Conservation (phyloP, 495 filamentous ascomycete genomes). For the Cudoniella acicularis region DNA sequence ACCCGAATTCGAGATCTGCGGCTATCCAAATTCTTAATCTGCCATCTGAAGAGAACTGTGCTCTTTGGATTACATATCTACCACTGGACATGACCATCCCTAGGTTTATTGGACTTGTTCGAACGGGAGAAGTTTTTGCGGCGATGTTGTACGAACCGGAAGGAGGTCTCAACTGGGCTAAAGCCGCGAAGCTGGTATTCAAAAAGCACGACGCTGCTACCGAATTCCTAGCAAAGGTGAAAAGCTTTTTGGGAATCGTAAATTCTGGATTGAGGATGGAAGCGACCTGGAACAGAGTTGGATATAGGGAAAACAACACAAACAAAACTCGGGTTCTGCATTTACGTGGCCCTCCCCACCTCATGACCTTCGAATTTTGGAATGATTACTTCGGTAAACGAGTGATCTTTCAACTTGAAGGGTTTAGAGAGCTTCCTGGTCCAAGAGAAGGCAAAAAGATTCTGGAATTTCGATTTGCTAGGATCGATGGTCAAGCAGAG, state of each 20-base stretch:
- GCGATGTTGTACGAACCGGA: background rate
- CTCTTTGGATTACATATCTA: background rate
- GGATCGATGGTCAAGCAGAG: slow-evolving; percentile 9
- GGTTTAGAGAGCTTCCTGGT: background rate
- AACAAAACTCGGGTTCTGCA: background rate
- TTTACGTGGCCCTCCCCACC: background rate
- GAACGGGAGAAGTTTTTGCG: background rate
- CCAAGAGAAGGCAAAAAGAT: background rate
- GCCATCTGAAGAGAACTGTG: background rate
- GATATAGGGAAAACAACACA: background rate
- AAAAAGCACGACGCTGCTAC: background rate
- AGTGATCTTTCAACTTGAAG: background rate
- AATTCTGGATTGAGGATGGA: background rate
- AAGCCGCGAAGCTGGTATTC: background rate
- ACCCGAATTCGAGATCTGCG: background rate
- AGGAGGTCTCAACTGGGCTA: background rate
- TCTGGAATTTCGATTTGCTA: slow-evolving; percentile 4
- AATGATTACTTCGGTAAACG: background rate
- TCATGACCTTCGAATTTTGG: background rate
- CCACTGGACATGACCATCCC: background rate
- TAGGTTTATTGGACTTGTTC: background rate
- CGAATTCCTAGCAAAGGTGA: background rate
- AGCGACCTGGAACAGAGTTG: background rate
- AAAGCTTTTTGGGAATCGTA: background rate
- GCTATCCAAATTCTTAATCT: background rate